phyloP scores from a whole-genome alignment of 2,329 filamentous ascomycete species.

The Apiospora kogelbergensis region DNA sequence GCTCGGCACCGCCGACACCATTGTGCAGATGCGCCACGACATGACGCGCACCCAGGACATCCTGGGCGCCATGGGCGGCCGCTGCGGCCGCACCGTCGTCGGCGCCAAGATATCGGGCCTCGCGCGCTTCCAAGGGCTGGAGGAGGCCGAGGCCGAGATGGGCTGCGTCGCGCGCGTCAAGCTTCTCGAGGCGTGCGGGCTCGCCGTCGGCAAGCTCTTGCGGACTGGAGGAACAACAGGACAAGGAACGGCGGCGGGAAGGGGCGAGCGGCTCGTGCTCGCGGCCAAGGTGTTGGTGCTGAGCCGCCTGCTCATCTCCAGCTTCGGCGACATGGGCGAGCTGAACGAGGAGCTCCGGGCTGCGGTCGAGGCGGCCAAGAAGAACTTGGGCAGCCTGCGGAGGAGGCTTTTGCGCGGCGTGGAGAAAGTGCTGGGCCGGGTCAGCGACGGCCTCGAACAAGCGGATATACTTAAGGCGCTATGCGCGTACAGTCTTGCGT shows the following conservation, averaged over 20 bases:
- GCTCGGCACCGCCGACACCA: constrained; percentile 89
- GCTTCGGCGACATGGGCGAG: constrained; percentile 53
- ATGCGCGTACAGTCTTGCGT: constrained; percentile 79
- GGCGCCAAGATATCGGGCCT: constrained; percentile 64
- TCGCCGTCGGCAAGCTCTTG: constrained; percentile 50
- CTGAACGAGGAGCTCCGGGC: constrained; percentile 33
- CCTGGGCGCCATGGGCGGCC: constrained; percentile 70
- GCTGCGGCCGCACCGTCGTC: constrained; percentile 73
- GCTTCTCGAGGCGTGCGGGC: constrained; percentile 51
- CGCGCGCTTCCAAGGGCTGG: constrained; percentile 40
- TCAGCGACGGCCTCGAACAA: constrained; percentile 50
- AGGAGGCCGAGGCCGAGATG: constrained; percentile 24
- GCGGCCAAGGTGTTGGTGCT: constrained; percentile 75
- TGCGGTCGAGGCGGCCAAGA: constrained; percentile 60
- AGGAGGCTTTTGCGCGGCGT: constrained; percentile 66
- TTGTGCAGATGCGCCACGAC: constrained; percentile 81
- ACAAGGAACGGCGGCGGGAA: constrained; percentile 23
- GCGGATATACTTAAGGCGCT: constrained; percentile 69
- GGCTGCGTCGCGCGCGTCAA: constrained; percentile 42
- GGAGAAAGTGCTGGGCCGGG: constrained; percentile 65
- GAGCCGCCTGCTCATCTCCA: constrained; percentile 72
- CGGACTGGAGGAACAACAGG: constrained; percentile 28
- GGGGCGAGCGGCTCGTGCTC: constrained; percentile 53
- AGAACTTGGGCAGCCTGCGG: constrained; percentile 61
- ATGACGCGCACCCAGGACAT: constrained; percentile 73